phyloP scores from a whole-genome alignment of 2,329 filamentous ascomycete species.

The Trichoderma sp. region DNA sequence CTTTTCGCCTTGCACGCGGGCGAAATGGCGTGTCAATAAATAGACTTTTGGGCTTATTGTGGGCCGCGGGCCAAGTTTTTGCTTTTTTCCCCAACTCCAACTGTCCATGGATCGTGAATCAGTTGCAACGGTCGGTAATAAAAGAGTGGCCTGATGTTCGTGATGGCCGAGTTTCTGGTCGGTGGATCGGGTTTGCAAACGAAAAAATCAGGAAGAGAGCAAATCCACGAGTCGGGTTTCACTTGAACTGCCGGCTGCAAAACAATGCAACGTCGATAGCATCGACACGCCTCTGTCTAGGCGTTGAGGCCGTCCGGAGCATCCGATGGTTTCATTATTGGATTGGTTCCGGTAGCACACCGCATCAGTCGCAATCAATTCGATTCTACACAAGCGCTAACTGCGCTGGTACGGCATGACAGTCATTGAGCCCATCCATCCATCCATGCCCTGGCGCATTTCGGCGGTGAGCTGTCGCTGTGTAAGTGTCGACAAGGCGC shows the following conservation, averaged over 20 bases:
- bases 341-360: background rate
- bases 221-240: background rate
- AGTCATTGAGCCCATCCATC: background rate
- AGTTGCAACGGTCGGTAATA: background rate
- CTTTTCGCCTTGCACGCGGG: background rate
- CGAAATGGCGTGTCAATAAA: conserved; percentile 5
- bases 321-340: conserved; percentile 12
- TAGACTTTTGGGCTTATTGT: conserved; percentile 17
- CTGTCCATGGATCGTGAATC: conserved; percentile 8
- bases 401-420: conserved; percentile 4
- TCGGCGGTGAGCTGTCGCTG: background rate
- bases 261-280: background rate
- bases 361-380: background rate
- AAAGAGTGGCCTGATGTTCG: conserved; percentile 9
- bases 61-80: background rate
- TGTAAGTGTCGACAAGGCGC: background rate
- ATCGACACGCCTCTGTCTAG: background rate
- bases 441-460: background rate
- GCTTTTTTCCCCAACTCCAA: background rate
- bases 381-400: background rate
- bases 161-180: background rate
- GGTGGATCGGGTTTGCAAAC: background rate
- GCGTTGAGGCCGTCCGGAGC: conserved; percentile 1
- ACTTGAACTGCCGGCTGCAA: background rate
- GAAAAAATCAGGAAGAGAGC: background rate